A percentile compares a stretch with the other conserved stretches of the same genome.
These are phyloP conservation scores for Grammothele lineata DNA, from an alignment of 768 basidiomycete genomes.

Conservation along the genomic window DNA sequence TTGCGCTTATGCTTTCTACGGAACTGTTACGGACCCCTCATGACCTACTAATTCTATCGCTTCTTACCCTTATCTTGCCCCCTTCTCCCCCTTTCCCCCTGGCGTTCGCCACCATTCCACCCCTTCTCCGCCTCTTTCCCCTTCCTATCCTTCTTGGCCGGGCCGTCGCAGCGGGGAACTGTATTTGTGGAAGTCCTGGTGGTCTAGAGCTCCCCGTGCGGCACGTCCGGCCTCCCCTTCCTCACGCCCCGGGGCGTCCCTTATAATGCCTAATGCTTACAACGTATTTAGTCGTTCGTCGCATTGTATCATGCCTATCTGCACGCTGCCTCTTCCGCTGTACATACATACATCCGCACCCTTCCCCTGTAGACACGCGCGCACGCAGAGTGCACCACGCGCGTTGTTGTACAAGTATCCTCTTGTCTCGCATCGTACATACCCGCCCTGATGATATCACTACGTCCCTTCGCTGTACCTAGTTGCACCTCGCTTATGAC, in stretches of 20 bases:
- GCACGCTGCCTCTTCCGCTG: neutral
- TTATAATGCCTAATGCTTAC: constrained; percentile 13
- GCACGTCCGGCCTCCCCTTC: neutral
- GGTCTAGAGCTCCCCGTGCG: constrained; percentile 8
- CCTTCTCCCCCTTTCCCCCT: neutral
- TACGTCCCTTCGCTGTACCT: constrained; percentile 3
- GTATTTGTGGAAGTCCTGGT: constrained; percentile 9
- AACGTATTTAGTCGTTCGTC: neutral
- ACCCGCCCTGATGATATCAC: constrained; percentile 9
- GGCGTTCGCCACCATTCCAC: neutral
- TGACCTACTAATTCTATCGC: neutral
- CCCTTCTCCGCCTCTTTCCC: neutral
- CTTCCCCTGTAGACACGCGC: constrained; percentile 9
- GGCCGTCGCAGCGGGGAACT: constrained; percentile 8
- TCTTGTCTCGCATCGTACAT: neutral
- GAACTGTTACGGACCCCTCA: constrained; percentile 3
- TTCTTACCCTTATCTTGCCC: neutral
- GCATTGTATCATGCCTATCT: constrained; percentile 2
- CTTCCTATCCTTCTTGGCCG: neutral
- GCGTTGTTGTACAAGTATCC: constrained; percentile 17
- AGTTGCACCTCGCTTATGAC: constrained; percentile 1
- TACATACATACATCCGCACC: constrained; percentile 1
- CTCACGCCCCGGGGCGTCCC: neutral
- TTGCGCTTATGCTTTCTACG: constrained; percentile 9
- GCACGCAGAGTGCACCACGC: constrained; percentile 3